Conservation (phyloP, 2,329 filamentous ascomycete species). For the Endothia cerciana region DNA sequence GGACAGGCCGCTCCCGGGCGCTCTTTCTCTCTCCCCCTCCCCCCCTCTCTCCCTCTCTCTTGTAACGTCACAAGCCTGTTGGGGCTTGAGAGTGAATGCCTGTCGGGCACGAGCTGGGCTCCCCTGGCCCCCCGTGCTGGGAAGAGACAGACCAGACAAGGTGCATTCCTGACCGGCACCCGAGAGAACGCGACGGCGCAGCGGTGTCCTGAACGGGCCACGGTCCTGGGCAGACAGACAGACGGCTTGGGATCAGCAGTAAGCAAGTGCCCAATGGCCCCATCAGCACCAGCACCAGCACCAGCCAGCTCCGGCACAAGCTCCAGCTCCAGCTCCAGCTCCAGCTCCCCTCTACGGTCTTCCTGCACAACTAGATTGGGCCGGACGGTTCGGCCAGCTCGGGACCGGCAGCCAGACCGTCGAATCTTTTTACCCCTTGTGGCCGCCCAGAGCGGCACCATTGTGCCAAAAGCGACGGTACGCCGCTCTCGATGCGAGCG, state of each 20-base stretch:
- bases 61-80: not conserved
- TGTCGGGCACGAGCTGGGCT: not conserved
- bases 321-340: not conserved
- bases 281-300: not conserved
- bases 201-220: not conserved
- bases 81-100: not conserved
- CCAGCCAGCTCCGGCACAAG: not conserved
- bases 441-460: not conserved
- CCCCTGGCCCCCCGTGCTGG: too few species aligned
- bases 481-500: too few species aligned
- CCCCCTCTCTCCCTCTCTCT: too few species aligned
- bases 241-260: too few species aligned
- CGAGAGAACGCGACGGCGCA: not conserved
- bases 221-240: not conserved
- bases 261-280: not conserved
- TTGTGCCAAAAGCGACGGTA: not conserved
- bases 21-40: too few species aligned
- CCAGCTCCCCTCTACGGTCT: not conserved
- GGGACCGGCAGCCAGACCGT: not conserved
- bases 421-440: not conserved
- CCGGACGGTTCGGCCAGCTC: not conserved
- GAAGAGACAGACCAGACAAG: too few species aligned
- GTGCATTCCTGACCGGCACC: not conserved
- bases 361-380: not conserved
- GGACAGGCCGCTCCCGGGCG: not conserved